Conservation (phyloP, 345 rosid genomes). For the Linum lewisii region DNA sequence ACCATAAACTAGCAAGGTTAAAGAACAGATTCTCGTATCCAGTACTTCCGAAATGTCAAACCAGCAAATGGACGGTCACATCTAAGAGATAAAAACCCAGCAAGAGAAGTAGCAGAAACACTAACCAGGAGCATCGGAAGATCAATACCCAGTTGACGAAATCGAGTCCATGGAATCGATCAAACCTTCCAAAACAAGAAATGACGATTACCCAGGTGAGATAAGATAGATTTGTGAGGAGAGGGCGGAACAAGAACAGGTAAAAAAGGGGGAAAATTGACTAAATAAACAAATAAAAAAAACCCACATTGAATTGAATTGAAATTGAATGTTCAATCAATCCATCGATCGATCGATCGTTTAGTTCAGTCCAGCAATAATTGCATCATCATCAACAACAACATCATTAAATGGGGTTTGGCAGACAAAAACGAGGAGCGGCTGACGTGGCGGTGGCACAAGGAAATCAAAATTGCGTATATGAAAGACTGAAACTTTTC, state of each 20-base stretch:
- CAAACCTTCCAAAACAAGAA: slow-evolving; percentile 1
- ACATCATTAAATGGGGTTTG: neutral
- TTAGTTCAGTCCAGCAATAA: slow-evolving; percentile 20
- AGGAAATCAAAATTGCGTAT: neutral
- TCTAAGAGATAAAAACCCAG: neutral
- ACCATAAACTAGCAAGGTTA: too few species aligned
- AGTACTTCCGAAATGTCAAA: too few species aligned
- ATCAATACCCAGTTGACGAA: slow-evolving; percentile 14
- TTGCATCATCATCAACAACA: slow-evolving; percentile 17
- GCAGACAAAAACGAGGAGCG: too few species aligned
- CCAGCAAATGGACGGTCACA: too few species aligned
- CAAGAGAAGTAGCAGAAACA: neutral
- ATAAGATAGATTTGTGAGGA: neutral
- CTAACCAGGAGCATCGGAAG: slow-evolving; percentile 13
- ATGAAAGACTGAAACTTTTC: neutral
- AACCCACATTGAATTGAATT: neutral
- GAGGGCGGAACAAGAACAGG: neutral
- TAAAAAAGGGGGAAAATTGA: neutral
- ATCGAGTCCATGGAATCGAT: slow-evolving; percentile 8
- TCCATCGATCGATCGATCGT: neutral
- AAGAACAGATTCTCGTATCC: too few species aligned
- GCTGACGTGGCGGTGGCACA: neutral
- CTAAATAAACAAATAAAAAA: neutral
- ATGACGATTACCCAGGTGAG: neutral
- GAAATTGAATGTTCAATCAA: slow-evolving; percentile 17